phyloP scores from a whole-genome alignment of 2,329 filamentous ascomycete species.

The Coniochaeta sp. region DNA sequence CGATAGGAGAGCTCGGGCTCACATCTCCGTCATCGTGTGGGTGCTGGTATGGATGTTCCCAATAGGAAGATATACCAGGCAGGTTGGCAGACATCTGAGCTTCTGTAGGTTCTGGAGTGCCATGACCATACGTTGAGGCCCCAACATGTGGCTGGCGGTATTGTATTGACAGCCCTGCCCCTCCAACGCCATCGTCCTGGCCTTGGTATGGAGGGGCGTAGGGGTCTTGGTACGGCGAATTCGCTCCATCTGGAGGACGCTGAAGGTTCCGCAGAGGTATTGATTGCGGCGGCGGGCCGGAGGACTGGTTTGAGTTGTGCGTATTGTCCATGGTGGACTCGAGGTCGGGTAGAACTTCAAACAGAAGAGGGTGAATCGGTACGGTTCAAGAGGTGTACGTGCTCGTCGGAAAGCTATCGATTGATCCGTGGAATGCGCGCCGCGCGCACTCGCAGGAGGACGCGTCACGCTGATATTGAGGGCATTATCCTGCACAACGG shows the following conservation, averaged over 20 bases:
- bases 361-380: neutral
- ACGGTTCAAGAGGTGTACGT: neutral
- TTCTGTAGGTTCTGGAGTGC: slow-evolving; percentile 10
- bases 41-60: slow-evolving; percentile 38
- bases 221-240: neutral
- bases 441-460: neutral
- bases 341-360: neutral
- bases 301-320: slow-evolving; percentile 26
- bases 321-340: slow-evolving; percentile 13
- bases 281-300: slow-evolving; percentile 42
- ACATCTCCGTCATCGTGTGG: slow-evolving; percentile 24
- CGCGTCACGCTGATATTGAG: neutral
- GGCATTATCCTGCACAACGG: slow-evolving; percentile 2
- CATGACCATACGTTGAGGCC: neutral
- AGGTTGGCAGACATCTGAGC: slow-evolving; percentile 25
- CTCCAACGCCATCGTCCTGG: slow-evolving; percentile 1
- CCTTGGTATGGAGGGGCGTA: neutral
- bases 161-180: neutral
- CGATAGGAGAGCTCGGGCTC: slow-evolving; percentile 41
- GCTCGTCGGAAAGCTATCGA: neutral
- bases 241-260: slow-evolving; percentile 18
- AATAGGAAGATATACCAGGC: slow-evolving; percentile 42
- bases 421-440: neutral
- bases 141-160: neutral
- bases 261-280: slow-evolving; percentile 65